Conservation (phyloP, 163 green algal species). For the Volvox carteri region DNA sequence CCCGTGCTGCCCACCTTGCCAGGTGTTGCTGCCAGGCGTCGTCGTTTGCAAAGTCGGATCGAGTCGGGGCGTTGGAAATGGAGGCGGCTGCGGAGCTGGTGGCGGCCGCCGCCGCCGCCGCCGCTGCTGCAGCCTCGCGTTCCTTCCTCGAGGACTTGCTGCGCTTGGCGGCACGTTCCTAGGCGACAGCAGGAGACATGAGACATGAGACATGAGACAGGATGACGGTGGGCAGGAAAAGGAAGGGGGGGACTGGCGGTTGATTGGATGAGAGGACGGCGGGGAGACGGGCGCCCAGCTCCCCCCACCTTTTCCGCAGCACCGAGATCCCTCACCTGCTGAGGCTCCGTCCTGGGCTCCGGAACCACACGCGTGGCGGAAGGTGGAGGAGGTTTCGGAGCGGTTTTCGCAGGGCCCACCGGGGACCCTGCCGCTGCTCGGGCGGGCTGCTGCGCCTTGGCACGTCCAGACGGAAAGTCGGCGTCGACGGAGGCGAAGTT, state of each 20-base stretch:
- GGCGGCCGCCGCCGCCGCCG: background rate
- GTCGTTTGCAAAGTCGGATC: conserved; percentile 37
- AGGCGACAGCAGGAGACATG: too few relatives aligned
- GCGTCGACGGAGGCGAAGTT: too few relatives aligned
- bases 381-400: background rate
- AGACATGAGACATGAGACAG: too few relatives aligned
- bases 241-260: too few relatives aligned
- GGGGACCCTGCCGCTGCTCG: background rate
- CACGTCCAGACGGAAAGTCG: too few relatives aligned
- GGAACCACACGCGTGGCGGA: too few relatives aligned
- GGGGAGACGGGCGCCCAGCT: too few relatives aligned
- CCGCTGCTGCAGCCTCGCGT: background rate
- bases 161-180: conserved; percentile 1
- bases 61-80: too few relatives aligned
- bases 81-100: background rate
- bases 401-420: background rate
- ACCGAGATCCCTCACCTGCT: too few relatives aligned
- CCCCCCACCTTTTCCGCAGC: too few relatives aligned
- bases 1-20: background rate
- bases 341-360: background rate
- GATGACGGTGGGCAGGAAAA: too few relatives aligned
- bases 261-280: too few relatives aligned
- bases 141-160: background rate
- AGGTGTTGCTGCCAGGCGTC: conserved; percentile 40
- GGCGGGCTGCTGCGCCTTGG: background rate